Evolutionary conservation across 2,329 filamentous ascomycete species (phyloP), one percentile per base, ranked within the genome.

Genomic region (Ustulina deusta): DNA sequence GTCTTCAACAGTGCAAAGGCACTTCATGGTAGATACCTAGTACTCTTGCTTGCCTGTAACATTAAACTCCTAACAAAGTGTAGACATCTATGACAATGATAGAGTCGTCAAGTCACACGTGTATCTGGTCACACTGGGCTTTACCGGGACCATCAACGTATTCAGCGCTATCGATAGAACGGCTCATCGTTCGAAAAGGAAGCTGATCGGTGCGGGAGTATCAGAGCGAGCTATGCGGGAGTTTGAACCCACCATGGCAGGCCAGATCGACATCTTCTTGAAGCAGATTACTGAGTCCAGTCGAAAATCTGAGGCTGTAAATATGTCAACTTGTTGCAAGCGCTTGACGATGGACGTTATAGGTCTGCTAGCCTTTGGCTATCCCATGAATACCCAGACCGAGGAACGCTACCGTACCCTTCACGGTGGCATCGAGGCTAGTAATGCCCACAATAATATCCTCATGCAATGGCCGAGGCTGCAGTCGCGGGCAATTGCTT

Each of bases 41-140:
- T 46, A n/a, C 20, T 5, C 44, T 44, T 60, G 11, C 42, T n/a
- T 40, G n/a, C 17, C 10, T 20, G 7, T 46, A n/a, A 58, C 20
- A 5, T 32, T 49, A 20, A 66, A 44, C 3, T 13, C 0, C 55
- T 69, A 58, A 66, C 44, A 42, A 20, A 54, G 13, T 22, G 7
- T 32, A 74, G 72, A 74, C 44, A 73, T 74, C 44, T 73, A 73
- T 27, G 44, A 67, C 11, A 73, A 71, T 57, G 66, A 72, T 1
- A 65, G 68, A 42, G 52, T 69, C 17, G 63, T 64, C 44, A 74
- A 74, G 58, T 65, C 71, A 2, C 63, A 60, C 6, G 49, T 69
- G 25, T 73, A 74, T 51, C 64, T 71, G 22, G 63, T 63, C n/a
- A 72, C 66, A 0, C 29, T 70, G 6, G 60, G 55, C 6, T 65